phyloP scores from a whole-genome alignment of 805 yeast species.

The Teunomyces tritomae region DNA sequence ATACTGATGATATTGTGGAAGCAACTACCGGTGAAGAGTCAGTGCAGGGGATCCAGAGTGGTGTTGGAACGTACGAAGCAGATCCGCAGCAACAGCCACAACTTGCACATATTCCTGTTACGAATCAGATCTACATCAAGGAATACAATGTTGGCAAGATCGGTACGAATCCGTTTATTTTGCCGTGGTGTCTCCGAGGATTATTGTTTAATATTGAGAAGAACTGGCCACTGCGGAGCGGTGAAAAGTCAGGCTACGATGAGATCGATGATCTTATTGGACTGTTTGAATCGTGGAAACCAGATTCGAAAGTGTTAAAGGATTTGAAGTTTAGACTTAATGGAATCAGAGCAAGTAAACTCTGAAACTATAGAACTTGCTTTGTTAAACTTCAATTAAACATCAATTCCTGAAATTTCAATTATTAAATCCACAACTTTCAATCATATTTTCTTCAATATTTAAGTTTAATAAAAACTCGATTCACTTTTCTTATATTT shows the following conservation, averaged over 20 bases:
- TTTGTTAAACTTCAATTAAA: neutral
- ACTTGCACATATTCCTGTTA: constrained; percentile 22
- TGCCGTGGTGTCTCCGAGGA: constrained; percentile 94
- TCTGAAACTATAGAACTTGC: too few species aligned
- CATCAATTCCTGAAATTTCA: too few species aligned
- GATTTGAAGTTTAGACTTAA: constrained; percentile 79
- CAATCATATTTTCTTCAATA: too few species aligned
- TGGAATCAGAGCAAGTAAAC: constrained; percentile 46
- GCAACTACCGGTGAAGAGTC: neutral
- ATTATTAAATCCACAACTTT: too few species aligned
- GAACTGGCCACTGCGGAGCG: constrained; percentile 33
- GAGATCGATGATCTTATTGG: constrained; percentile 61
- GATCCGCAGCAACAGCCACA: constrained; percentile 4
- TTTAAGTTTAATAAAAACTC: neutral
- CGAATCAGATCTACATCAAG: constrained; percentile 35
- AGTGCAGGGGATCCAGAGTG: constrained; percentile 8
- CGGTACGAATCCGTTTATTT: constrained; percentile 75
- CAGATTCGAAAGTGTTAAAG: constrained; percentile 75
- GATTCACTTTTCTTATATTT: neutral
- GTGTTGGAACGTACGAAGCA: constrained; percentile 17
- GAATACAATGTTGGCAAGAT: constrained; percentile 62
- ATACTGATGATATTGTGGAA: constrained; percentile 58
- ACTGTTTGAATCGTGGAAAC: constrained; percentile 84
- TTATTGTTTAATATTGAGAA: constrained; percentile 61
- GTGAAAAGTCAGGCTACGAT: constrained; percentile 28